phyloP scores from a whole-genome alignment of 108 stramenopile genomes.

The Fistulifera pelliculosa region DNA sequence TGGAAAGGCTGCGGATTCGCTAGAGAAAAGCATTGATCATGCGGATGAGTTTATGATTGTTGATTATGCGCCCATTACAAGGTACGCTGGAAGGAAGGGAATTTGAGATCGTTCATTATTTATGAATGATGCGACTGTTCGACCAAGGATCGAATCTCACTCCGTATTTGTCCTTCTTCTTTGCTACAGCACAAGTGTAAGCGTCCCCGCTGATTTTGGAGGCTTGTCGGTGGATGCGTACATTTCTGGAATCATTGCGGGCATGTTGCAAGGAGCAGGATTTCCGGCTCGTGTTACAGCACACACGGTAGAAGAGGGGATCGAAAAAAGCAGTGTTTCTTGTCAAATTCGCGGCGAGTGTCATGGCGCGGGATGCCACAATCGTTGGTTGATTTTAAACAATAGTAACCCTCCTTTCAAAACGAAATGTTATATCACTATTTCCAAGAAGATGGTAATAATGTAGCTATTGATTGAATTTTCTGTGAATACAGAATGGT shows the following conservation, averaged over 20 bases:
- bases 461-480: background rate
- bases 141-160: no score
- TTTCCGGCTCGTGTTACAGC: slow-evolving; percentile 83
- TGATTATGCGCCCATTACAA: slow-evolving; percentile 82
- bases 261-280: slow-evolving; percentile 75
- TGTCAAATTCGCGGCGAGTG: slow-evolving; percentile 81
- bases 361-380: slow-evolving; percentile 69
- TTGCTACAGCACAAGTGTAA: slow-evolving; percentile 55
- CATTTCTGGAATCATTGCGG: slow-evolving; percentile 85
- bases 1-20: slow-evolving; percentile 88
- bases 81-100: slow-evolving; percentile 2
- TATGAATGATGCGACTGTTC: no score
- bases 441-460: background rate
- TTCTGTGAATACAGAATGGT: slow-evolving; percentile 1
- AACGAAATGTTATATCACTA: background rate
- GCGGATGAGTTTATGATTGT: slow-evolving; percentile 95
- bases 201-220: slow-evolving; percentile 77
- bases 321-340: slow-evolving; percentile 88
- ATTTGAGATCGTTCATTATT: no score
- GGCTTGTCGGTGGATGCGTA: slow-evolving; percentile 88
- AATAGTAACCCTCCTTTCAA: background rate
- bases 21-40: slow-evolving; percentile 90
- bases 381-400: slow-evolving; percentile 28
- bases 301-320: slow-evolving; percentile 65
- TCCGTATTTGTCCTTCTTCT: no score